Evolutionary conservation across 2,329 filamentous ascomycete genomes (phyloP), one percentile per base, ranked within the genome.

Genomic region (Fusarium staphyleae): DNA sequence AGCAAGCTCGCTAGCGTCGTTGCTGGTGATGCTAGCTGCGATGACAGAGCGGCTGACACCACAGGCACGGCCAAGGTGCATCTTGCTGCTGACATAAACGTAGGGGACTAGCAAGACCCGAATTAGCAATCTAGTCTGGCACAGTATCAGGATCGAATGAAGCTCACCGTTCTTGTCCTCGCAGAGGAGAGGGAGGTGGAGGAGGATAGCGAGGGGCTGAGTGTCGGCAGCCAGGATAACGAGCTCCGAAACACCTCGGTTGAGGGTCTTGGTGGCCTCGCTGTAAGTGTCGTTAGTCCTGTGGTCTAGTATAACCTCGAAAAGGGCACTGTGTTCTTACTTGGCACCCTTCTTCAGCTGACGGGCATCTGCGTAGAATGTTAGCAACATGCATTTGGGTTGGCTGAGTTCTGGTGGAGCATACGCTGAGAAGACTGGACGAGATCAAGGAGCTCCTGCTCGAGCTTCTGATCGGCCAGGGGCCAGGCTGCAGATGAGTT

Each of bases 21-120:
- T 96, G 76, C 89, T 92, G 65, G 91, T 97, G 77, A 98, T 96
- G 70, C 83, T 87, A 58, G 86, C 87, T 33, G 91, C 88, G 68
- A 98, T 97, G 57, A 98, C 93, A 49, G 91, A 83, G 53, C 93
- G 85, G 71, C 84, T 88, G 58, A 97, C 93, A 82, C 93, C 93
- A 72, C 90, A 95, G 41, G 93, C 93, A 65, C 93, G 85, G 67
- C 92, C 92, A 41, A 96, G 86, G 48, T 91, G 89, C 69, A 91
- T 89, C 85, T 96, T 90, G 76, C 83, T 84, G 63, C 86, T 87
- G 36, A 90, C 84, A 70, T 86, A 89, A 69, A 91, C 83, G 77
- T 91, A 81, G 47, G 78, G 77, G 18, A 76, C 72, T 67, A 29
- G 19, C 6, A 32, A 14, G 5, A 7, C 16, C n/a, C 11, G 13